Evolutionary conservation across 345 rosid genomes (phyloP).

Genomic region (Carallia brachiata): DNA sequence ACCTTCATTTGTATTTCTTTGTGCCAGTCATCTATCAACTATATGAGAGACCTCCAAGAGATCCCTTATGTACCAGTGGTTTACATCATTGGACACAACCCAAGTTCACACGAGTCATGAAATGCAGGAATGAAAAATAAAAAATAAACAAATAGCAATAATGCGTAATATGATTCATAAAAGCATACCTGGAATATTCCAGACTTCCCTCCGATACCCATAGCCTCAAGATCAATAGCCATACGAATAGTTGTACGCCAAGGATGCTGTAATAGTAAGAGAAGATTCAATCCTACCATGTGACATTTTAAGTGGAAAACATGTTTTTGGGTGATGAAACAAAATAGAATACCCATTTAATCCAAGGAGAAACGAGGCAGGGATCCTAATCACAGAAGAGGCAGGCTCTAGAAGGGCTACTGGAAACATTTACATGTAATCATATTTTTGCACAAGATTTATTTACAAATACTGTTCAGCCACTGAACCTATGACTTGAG

Average conservation of each 20-base stretch:
- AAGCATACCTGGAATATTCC: conserved; percentile 72
- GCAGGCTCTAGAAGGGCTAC: background rate
- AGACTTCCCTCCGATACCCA: conserved; percentile 95
- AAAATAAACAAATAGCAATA: background rate
- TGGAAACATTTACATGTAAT: no score
- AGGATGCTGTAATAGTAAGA: conserved; percentile 66
- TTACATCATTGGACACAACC: background rate
- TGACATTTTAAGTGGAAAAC: background rate
- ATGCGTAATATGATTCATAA: conserved; percentile 10
- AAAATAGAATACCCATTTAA: background rate
- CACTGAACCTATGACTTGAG: background rate
- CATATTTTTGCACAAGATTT: background rate
- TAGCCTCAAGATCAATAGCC: conserved; percentile 94
- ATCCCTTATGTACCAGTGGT: no score
- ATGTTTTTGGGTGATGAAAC: background rate
- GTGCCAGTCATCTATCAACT: no score
- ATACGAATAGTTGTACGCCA: conserved; percentile 70
- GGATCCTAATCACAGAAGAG: background rate
- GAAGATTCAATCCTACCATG: conserved; percentile 12
- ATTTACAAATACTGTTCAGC: background rate
- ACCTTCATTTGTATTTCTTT: no score
- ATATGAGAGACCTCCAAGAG: no score
- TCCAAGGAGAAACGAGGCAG: background rate
- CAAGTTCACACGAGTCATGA: background rate
- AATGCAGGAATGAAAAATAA: background rate